Base-by-base conservation (phyloP, 2,329 filamentous ascomycete species). In the Neofusicoccum ribis region DNA sequence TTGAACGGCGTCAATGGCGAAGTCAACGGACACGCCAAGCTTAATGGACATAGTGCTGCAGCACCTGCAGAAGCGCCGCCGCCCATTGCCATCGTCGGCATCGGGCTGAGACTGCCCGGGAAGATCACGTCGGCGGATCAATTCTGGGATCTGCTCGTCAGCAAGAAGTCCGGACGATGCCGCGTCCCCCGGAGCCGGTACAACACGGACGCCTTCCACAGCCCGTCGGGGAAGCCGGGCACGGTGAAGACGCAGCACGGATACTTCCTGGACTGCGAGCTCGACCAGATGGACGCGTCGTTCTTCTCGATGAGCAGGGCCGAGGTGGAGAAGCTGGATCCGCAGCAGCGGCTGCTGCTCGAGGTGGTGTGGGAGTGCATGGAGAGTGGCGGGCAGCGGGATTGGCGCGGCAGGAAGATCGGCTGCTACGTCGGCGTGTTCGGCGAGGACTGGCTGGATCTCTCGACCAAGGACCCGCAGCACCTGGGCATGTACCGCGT, bases 301-400 rank as follows among this genome's bases (percentile, higher is more conserved):
- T 69, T 70, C 61, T 70, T 71, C 31, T 34, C 20, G 3, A 64
- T 71, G 36, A 64, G 54, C 2, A 15, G 47, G 15, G 37, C 37
- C 2, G 69, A 71, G 31, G 65, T 51, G 15, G 67, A 65, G 67
- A 20, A 60, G 66, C 12, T 76, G 44, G 75, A 78, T 52, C 75
- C 74, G 5, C 72, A 77, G 37, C 75, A 78, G 44, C 70, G 76
- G 0, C 65, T 74, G 1, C 67, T 76, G 0, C 68, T 78, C 1
- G 76, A 78, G 47, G 69, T 73, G 0, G 69, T 65, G 0, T 64
- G 67, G 8, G 76, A 80, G 66, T 72, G 74, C 1, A 65, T 85
- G 2, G 76, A 79, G 46, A 72, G 71, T 65, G 73, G 69, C 36
- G 72, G 75, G 72, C 4, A 62, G 68, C 3, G 58, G 64, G 2